Evolutionary conservation across 139 green algal species (phyloP), one percentile per base, ranked within the genome.

Genomic region (Zygnema cylindricum): DNA sequence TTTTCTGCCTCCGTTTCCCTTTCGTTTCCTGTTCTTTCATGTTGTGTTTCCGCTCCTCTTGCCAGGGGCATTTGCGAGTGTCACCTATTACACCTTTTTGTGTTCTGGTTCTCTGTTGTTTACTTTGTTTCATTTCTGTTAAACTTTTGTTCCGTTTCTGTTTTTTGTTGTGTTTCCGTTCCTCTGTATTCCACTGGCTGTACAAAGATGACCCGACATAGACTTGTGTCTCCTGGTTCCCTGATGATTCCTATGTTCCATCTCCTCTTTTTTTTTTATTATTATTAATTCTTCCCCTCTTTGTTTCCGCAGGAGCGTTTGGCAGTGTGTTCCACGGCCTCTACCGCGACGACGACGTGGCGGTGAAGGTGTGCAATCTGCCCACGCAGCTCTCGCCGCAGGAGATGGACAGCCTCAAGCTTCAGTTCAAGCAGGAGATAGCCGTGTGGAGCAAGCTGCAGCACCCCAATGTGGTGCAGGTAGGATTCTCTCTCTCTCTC

Each of bases 381-480:
- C 77, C 85, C 42, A n/a, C n/a, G 30, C 82, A 39, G 54, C 43
- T 85, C 2, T 54, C 38, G 2, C 0, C n/a, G 22, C 55, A 57
- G 41, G 73, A 89, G 33, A 16, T 76, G 71, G 73, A 38, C 25
- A 39, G 30, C 63, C 39, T 85, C 7, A 35, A 76, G 71, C 30
- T 36, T 7, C 22, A 23, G 39, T 86, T 89, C 39, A 69, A 76
- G 75, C 85, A 89, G 85, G 85, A 89, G 85, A 55, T 89, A 41
- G 25, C 30, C 39, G 85, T 89, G 3, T 89, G 85, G 85, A 55
- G 73, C 75, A 76, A n/a, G 36, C 75, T 89, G 7, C n/a, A 77
- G 25, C 85, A 89, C 75, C 73, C 73, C 35, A 89, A 85, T 77
- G 77, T 89, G 38, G 85, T 89, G 25, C 39, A 89, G 85, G 85